Evolutionary conservation across 176 grass and related monocot species (phyloP).

Genomic region (Pharus latifolius): DNA sequence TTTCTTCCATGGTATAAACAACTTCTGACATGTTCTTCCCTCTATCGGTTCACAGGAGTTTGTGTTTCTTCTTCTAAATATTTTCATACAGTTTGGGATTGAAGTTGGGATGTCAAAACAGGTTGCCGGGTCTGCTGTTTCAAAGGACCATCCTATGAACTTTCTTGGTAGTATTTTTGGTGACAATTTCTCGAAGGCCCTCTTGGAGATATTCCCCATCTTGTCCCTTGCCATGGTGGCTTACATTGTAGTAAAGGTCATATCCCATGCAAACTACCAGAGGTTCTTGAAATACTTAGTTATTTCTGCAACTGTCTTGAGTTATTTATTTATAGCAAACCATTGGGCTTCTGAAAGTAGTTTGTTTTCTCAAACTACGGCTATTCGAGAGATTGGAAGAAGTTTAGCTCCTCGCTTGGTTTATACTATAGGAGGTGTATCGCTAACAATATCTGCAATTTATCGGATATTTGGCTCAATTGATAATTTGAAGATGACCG

Average conservation of each 20-base stretch:
- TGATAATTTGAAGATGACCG: slow-evolving; percentile 23
- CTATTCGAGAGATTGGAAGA: slow-evolving; percentile 38
- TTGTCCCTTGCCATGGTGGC: slow-evolving; percentile 45
- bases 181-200: slow-evolving; percentile 23
- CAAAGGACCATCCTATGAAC: slow-evolving; percentile 32
- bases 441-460: slow-evolving; percentile 47
- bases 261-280: slow-evolving; percentile 20
- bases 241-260: slow-evolving; percentile 34
- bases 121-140: slow-evolving; percentile 38
- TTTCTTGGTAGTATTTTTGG: slow-evolving; percentile 28
- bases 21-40: slow-evolving; percentile 24
- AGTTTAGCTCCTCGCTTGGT: slow-evolving; percentile 61
- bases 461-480: slow-evolving; percentile 18
- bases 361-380: slow-evolving; percentile 6
- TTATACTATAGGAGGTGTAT: slow-evolving; percentile 58
- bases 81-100: slow-evolving; percentile 62
- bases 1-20: slow-evolving; percentile 5
- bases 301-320: slow-evolving; percentile 40
- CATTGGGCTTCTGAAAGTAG: slow-evolving; percentile 70
- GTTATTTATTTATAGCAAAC: slow-evolving; percentile 52
- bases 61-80: slow-evolving; percentile 71
- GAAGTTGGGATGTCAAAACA: slow-evolving; percentile 81
- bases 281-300: slow-evolving; percentile 45
- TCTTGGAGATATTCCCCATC: slow-evolving; percentile 51
- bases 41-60: slow-evolving; percentile 42